A percentile compares a stretch with the other conserved stretches of the same genome.
Evolutionary conservation across 2,329 filamentous ascomycete genomes (phyloP).

Genomic region (Myriosclerotinia duriaeana): DNA sequence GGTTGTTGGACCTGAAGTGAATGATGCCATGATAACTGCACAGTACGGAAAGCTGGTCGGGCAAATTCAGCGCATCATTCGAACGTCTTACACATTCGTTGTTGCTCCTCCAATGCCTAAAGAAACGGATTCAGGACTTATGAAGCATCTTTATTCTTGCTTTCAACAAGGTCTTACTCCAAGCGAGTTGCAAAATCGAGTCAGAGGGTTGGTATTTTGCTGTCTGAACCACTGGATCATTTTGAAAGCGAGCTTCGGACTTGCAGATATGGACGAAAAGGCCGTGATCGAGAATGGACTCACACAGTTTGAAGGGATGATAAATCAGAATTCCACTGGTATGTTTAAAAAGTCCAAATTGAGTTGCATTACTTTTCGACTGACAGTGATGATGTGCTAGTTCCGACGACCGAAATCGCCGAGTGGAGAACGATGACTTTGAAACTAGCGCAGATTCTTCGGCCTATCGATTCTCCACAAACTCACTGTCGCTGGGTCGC

Average conservation of each 20-base stretch:
- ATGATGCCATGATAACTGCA: background rate
- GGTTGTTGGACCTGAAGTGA: background rate
- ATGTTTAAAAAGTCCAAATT: too few relatives aligned
- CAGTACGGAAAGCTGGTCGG: background rate
- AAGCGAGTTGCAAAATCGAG: background rate
- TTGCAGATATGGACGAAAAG: background rate
- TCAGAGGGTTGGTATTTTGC: background rate
- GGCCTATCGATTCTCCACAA: too few relatives aligned
- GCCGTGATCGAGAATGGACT: background rate
- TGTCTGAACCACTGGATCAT: background rate
- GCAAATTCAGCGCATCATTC: conserved; percentile 3
- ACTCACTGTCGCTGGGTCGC: too few relatives aligned
- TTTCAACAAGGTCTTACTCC: background rate
- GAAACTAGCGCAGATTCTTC: too few relatives aligned
- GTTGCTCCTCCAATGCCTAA: background rate
- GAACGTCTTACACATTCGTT: background rate
- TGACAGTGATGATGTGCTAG: too few relatives aligned
- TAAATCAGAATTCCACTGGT: background rate
- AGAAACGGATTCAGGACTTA: background rate
- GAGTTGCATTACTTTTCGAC: too few relatives aligned
- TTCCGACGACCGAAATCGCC: too few relatives aligned
- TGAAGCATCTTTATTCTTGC: background rate
- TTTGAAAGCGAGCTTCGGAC: background rate
- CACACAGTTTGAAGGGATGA: background rate
- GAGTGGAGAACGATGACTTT: too few relatives aligned